Evolutionary conservation across 2,329 filamentous ascomycete genomes (phyloP).

Genomic region (Fusarium decemcellulare): DNA sequence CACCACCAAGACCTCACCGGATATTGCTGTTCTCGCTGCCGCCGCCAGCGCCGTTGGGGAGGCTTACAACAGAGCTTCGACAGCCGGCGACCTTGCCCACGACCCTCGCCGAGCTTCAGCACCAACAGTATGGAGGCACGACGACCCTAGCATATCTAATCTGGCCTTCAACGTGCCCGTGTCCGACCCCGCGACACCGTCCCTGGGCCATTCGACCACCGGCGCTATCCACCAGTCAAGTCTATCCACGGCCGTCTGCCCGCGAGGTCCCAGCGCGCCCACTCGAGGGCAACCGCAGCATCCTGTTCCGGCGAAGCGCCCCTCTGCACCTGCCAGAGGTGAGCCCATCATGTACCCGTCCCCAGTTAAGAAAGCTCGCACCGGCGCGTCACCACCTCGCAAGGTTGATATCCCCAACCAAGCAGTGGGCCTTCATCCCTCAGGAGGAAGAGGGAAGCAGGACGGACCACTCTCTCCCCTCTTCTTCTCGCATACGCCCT

Average conservation of each 20-base stretch:
- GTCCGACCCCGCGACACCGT: conserved; percentile 22
- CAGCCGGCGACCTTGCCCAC: conserved; percentile 31
- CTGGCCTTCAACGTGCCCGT: conserved; percentile 38
- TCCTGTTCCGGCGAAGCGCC: conserved; percentile 46
- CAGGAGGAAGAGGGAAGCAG: conserved; percentile 44
- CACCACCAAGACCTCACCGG: conserved; percentile 19
- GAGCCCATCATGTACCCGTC: conserved; percentile 52
- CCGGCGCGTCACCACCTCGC: conserved; percentile 61
- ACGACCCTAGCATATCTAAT: conserved; percentile 34
- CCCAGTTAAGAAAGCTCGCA: conserved; percentile 63
- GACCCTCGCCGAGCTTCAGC: conserved; percentile 26
- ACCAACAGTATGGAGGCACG: conserved; percentile 41
- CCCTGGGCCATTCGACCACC: conserved; percentile 25
- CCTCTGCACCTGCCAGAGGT: conserved; percentile 36
- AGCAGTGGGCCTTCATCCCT: conserved; percentile 38
- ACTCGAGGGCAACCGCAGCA: conserved; percentile 33
- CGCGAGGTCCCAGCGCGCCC: conserved; percentile 29
- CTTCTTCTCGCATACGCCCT: conserved; percentile 65
- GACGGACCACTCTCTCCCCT: conserved; percentile 64
- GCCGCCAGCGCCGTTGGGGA: conserved; percentile 24
- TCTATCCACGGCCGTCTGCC: conserved; percentile 31
- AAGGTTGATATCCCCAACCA: conserved; percentile 59
- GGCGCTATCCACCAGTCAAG: conserved; percentile 41
- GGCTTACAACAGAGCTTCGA: conserved; percentile 27
- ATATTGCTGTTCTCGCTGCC: conserved; percentile 25